Evolutionary conservation across 495 filamentous ascomycete genomes (phyloP).

Genomic region (Podospora bellae-mahoneyi): DNA sequence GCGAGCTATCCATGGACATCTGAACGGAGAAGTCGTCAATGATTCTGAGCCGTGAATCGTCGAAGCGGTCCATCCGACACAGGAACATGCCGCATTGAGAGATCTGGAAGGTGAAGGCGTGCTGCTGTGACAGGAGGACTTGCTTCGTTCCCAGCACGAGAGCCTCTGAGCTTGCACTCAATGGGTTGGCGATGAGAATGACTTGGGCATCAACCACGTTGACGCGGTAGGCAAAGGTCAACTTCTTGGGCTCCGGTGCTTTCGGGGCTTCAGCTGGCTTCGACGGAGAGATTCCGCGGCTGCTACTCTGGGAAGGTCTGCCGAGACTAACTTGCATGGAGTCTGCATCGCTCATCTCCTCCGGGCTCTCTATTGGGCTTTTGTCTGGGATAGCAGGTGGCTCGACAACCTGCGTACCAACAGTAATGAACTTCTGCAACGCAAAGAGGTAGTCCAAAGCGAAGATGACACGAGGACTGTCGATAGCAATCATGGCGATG

Average conservation of each 20-base stretch:
- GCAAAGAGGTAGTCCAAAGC: conserved; percentile 93
- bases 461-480: conserved; percentile 92
- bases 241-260: conserved; percentile 45
- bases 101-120: conserved; percentile 87
- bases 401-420: conserved; percentile 59
- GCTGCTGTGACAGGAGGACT: conserved; percentile 86
- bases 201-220: conserved; percentile 95
- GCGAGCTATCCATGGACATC: conserved; percentile 79
- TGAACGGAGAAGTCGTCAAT: conserved; percentile 93
- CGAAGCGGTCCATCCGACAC: conserved; percentile 96
- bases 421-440: conserved; percentile 73
- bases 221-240: conserved; percentile 82
- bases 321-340: conserved; percentile 41
- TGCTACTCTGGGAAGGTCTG: conserved; percentile 28
- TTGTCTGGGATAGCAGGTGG: conserved; percentile 49
- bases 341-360: conserved; percentile 57
- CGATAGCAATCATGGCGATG: conserved; percentile 89
- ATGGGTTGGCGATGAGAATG: conserved; percentile 91
- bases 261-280: conserved; percentile 8
- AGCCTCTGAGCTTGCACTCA: conserved; percentile 84
- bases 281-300: conserved; percentile 12
- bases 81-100: conserved; percentile 96
- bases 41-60: conserved; percentile 79
- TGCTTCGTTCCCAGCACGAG: conserved; percentile 95
- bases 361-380: conserved; percentile 56